Base-by-base conservation (phyloP, 163 green algal genomes). In the Scenedesmus sp. region DNA sequence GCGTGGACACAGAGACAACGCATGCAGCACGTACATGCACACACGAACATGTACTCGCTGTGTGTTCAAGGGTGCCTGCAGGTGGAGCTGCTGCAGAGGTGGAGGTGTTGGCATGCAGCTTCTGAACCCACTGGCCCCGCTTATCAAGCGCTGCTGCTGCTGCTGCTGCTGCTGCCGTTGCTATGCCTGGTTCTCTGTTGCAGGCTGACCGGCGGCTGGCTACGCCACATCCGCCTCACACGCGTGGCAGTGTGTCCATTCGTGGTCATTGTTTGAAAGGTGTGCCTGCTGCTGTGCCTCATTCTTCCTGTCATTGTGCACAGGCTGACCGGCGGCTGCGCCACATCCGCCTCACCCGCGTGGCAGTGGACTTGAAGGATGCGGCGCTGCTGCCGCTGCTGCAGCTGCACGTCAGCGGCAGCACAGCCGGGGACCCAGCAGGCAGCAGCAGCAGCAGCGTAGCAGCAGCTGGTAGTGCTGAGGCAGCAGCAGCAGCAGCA, bases 311-410 rank as follows among this genome's bases (percentile, higher is more conserved):
- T 46, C 34, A 46, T 46, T 46, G 34, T 46, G 34, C 34, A 46
- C 85, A 94, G 92, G 92, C 90, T 73, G 92, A 94, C 84, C 92
- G 95, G 59, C 90, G 66, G 23, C 79, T 96, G 77, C 92, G 92
- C 3, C 89, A 93, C 88, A 92, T 81, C 2, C 16, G 55, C 0
- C 93, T 93, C 8, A 88, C 46, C 0, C 91, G 91, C 18, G 77
- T 82, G 16, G 81, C 86, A 55, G 57, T 91, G 15, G 91, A 93
- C 86, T 79, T 93, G 4, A 89, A 89, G 34, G 91, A 93, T 77
- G 77, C 86, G 20, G 86, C 64, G 13, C 85, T 91, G 81, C 66
- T 87, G 56, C 85, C 79, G 13, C 86, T 93, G 86, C 82, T 93
- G 70, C 34, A 56, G 10, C 90, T 87, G n/a, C 84, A 96, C 56